These are phyloP conservation scores for Cladosporium phlei DNA, from an alignment of 2,329 filamentous ascomycete species.

Conservation along the genomic window DNA sequence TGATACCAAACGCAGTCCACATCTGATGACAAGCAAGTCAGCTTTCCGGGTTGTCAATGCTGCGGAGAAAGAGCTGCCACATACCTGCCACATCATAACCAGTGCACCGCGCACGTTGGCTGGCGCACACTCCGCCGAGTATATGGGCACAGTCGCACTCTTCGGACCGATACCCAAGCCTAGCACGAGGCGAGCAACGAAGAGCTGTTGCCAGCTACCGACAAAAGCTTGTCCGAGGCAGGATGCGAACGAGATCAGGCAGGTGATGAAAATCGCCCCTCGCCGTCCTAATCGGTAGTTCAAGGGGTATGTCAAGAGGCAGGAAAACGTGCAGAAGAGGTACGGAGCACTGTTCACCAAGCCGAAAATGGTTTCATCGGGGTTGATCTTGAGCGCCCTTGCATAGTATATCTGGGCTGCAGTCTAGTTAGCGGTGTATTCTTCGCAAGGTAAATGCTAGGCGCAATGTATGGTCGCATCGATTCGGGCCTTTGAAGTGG, in stretches of 20 bases:
- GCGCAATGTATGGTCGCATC: too few relatives aligned
- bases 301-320: neutral
- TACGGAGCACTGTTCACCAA: neutral
- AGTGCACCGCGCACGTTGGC: conserved; percentile 52
- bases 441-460: too few relatives aligned
- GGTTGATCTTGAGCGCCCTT: neutral
- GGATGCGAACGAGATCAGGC: neutral
- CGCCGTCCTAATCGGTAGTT: neutral
- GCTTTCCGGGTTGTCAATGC: neutral
- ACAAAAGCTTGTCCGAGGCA: neutral
- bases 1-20: conserved; percentile 47
- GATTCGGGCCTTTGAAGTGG: too few relatives aligned
- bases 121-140: conserved; percentile 53
- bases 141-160: conserved; percentile 43
- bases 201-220: conserved; percentile 68
- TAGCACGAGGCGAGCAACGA: conserved; percentile 46
- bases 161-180: conserved; percentile 45
- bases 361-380: neutral
- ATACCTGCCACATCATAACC: conserved; percentile 51
- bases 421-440: too few relatives aligned
- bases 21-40: conserved; percentile 18
- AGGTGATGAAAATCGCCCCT: neutral
- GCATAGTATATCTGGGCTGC: neutral
- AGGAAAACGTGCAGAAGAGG: neutral
- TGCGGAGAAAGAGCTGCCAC: conserved; percentile 13